Conservation (phyloP, 176 grass and related monocot genomes). For the Carex parvula region DNA sequence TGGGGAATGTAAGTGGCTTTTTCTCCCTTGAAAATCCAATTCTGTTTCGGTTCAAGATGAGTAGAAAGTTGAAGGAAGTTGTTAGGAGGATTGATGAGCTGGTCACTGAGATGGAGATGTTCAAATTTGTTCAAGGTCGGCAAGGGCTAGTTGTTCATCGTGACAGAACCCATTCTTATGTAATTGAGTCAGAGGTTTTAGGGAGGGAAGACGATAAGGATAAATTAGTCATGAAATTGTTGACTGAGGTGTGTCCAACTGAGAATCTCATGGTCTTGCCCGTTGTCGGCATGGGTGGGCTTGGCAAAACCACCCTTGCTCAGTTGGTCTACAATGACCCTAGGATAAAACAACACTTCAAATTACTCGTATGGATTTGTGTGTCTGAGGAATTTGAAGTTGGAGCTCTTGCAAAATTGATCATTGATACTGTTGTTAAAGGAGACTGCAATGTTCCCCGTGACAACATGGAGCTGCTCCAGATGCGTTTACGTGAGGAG, state of each 20-base stretch:
- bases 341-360: neutral
- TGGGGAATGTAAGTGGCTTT: neutral
- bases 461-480: neutral
- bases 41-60: constrained; percentile 1
- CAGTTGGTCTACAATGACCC: neutral
- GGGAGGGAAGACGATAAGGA: neutral
- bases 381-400: neutral
- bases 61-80: constrained; percentile 4
- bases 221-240: neutral
- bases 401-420: neutral
- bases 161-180: neutral
- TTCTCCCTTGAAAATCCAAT: constrained; percentile 5
- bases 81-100: neutral
- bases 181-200: constrained; percentile 8
- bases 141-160: too few species aligned
- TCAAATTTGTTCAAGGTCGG: neutral
- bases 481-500: neutral
- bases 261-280: neutral
- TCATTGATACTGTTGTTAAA: neutral
- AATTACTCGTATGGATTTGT: constrained; percentile 19
- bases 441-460: neutral
- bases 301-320: constrained; percentile 21
- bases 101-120: constrained; percentile 1
- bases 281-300: constrained; percentile 7
- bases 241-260: neutral